Conservation (phyloP, 148 eudicot species). For the Salicornia ramosissima region DNA sequence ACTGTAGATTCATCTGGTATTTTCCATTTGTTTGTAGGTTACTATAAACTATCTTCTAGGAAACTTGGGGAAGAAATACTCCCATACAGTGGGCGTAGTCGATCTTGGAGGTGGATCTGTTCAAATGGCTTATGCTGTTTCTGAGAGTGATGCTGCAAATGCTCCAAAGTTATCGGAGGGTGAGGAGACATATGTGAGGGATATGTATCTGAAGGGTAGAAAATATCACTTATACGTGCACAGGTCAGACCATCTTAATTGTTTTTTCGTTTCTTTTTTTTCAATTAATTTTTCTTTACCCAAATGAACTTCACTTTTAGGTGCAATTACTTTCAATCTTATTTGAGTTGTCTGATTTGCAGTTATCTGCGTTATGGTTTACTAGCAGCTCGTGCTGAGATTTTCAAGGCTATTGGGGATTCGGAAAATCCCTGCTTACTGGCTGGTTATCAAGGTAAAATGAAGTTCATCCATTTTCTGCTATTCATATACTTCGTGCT, state of each 20-base stretch:
- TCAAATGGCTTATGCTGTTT: slow-evolving; percentile 99
- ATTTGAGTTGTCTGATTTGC: slow-evolving; percentile 22
- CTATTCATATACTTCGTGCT: neutral
- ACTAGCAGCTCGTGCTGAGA: slow-evolving; percentile 98
- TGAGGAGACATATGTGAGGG: slow-evolving; percentile 79
- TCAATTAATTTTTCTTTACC: neutral
- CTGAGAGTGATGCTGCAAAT: slow-evolving; percentile 80
- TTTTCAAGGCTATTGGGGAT: slow-evolving; percentile 55
- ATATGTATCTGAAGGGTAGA: slow-evolving; percentile 86
- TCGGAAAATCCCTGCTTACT: slow-evolving; percentile 72
- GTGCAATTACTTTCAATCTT: neutral
- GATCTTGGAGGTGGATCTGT: slow-evolving; percentile 99
- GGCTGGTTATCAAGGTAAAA: slow-evolving; percentile 66
- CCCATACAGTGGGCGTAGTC: slow-evolving; percentile 90
- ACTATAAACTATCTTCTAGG: slow-evolving; percentile 84
- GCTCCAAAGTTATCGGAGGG: slow-evolving; percentile 73
- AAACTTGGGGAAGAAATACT: slow-evolving; percentile 67
- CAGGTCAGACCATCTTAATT: slow-evolving; percentile 45
- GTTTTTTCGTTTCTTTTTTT: neutral
- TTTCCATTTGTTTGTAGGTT: slow-evolving; percentile 46
- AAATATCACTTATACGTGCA: slow-evolving; percentile 88
- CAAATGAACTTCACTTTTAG: neutral
- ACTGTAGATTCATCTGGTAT: slow-evolving; percentile 16
- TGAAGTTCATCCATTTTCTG: slow-evolving; percentile 12
- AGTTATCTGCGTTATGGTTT: slow-evolving; percentile 93